Base-by-base conservation (phyloP, 306 rosid genomes). In the Inga leiocalycina region DNA sequence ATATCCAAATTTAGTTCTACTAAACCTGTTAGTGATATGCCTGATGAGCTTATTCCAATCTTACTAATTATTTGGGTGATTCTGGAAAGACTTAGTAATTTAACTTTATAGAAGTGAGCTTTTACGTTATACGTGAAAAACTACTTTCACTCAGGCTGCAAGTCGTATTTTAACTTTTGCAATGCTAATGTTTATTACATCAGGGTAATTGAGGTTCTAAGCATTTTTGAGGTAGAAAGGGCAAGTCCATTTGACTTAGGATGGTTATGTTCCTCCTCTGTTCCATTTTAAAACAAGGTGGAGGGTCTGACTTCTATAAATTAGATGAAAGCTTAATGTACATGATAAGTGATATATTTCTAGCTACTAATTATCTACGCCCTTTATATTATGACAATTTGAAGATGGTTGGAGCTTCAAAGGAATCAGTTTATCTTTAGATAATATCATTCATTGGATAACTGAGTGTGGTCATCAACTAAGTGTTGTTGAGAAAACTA, bases 301-400 rank as follows among this genome's bases (percentile, higher is more conserved):
- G 56, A 24, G 37, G 37, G 56, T 32, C 19, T 24, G 61, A 65
- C 27, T 54, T 75, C 78, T 52, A 35, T 56, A 39, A 76, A 67
- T 74, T 43, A 48, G 54, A 54, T 68, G 62, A 41, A 66, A 75
- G 56, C 13, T 49, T 49, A 48, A 74, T 75, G 10, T 35, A 64
- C 54, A 27, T 39, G 14, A 44, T 27, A 75, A 43, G 3, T 66
- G 61, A 68, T 11, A 52, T 75, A 66, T 48, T 68, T 51, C 30
- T 39, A 30, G 51, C 43, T 35, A 71, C 30, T 59, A 35, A 13
- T n/a, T 57, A 3, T 45, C 54, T 32, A 57, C 49, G 57, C 27
- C 44, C 61, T 56, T 82, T 15, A 76, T 48, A n/a, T 69, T 11
- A 70, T 52, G 37, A 52, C 56, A 7, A 41, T 34, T 68, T 69